Base-by-base conservation (phyloP, 2,329 filamentous ascomycete genomes). In the Botrytis pseudocinerea region DNA sequence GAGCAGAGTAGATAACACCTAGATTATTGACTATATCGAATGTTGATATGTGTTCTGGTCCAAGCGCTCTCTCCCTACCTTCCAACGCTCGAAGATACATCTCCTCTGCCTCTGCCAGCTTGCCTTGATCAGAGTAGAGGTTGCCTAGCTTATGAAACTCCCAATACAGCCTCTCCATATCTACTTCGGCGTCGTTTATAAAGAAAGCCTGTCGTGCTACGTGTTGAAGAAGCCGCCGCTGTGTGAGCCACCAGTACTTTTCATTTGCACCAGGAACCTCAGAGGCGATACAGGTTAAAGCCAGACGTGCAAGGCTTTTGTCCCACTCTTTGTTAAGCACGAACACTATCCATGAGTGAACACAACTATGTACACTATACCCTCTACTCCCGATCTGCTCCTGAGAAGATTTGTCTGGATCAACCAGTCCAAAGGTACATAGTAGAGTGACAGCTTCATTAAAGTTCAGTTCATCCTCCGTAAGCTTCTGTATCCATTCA, bases 211-310 rank as follows among this genome's bases (percentile, higher is more conserved):
- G 69, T 59, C 51, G 18, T 20, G 62, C 46, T 18, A 74, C 72
- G 69, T 78, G 74, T 46, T 74, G 69, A 70, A 78, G 73, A 57
- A 78, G 74, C 12, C 76, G 75, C 64, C 68, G 68, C 71, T 78
- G 64, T 64, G 73, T 59, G 18, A 75, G 38, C 76, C 74, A 78
- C 57, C 46, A 77, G 16, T 76, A 16, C 22, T 69, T 32, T 5
- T 65, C 66, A 46, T 70, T 25, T 62, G 0, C 62, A 25, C 20
- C 32, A 63, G 76, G 74, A 72, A 77, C 25, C 25, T 75, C 28
- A 5, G 59, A 74, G 22, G 66, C 71, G 0, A 74, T 38, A 63
- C 61, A 73, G 48, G 22, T 74, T 62, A 76, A 70, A 18, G 68
- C 73, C 4, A 76, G 28, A 28, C 20, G 3, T 70, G 68, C 62